These are phyloP conservation scores for Phytophthora europaea DNA, from an alignment of 352 stramenopile species.

Conservation along the genomic window DNA sequence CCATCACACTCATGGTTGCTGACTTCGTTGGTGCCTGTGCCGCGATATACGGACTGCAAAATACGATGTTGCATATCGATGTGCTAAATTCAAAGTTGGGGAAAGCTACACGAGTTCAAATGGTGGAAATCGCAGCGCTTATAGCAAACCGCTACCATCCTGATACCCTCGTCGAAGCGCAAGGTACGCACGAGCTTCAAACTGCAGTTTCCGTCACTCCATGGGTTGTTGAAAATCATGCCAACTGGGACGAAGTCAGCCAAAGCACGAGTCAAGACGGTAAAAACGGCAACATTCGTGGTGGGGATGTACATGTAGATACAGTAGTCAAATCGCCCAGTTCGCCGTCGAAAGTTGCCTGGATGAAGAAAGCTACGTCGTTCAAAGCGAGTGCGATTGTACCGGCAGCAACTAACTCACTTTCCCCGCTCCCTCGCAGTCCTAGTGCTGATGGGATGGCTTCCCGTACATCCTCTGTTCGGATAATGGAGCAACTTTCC, in stretches of 20 bases:
- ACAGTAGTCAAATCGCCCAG: neutral
- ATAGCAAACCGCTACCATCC: constrained; percentile 21
- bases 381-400: constrained; percentile 12
- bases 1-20: constrained; percentile 27
- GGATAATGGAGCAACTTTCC: constrained; percentile 14
- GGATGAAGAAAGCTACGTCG: constrained; percentile 1
- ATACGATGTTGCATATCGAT: constrained; percentile 19
- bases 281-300: neutral
- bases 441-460: constrained; percentile 5
- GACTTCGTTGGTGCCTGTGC: constrained; percentile 32
- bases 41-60: constrained; percentile 14
- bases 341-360: constrained; percentile 14
- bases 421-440: neutral
- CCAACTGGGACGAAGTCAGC: neutral
- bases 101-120: constrained; percentile 7
- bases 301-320: neutral
- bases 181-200: neutral
- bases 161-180: constrained; percentile 3
- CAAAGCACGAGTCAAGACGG: neutral
- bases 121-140: constrained; percentile 16
- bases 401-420: constrained; percentile 3
- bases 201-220: constrained; percentile 3
- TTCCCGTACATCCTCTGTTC: neutral
- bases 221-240: neutral
- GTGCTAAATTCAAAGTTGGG: constrained; percentile 21